Evolutionary conservation across 768 basidiomycete genomes (phyloP), one percentile per base, ranked within the genome.

Genomic region (Pilatotrama ljubarskyi): DNA sequence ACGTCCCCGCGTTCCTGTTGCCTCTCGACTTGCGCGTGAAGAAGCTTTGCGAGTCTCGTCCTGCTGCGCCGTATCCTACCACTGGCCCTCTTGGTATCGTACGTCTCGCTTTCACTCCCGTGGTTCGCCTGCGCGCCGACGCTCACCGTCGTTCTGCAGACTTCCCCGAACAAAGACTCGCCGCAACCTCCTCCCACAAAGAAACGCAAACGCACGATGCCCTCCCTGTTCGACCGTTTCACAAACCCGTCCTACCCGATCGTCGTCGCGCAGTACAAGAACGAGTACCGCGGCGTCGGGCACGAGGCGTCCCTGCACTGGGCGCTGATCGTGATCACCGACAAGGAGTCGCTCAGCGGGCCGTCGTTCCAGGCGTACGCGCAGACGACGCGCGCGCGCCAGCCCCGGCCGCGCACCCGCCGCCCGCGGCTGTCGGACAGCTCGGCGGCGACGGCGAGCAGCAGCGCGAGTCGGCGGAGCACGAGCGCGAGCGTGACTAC

Each of bases 301-400:
- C 55, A 59, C 40, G 64, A 66, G 29, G 50, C 49, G 47, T 49
- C 62, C 40, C 58, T 66, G 11, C 64, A 66, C 61, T 66, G 64
- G 64, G 64, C 56, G 13, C 58, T 66, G 48, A 43, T 63, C 44
- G 61, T 66, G 35, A 51, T 66, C 58, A 66, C 61, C 40, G 55
- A 56, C 41, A 48, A 38, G 11, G 29, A 42, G 36, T 48, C 58
- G 35, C 58, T 63, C 9, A 46, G 40, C 46, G 64, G 64, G 40
- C 61, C 53, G 11, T 59, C 58, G 37, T 66, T 66, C 64, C 64
- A 66, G 35, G 61, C 58, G 29, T 63, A 62, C 51, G 51, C 61
- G 10, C 58, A 52, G 47, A 51, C 29, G 5, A 46, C 46, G 18
- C 63, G 59, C 13, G 20, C 25, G 48, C 54, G 47, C 5, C 4